These are phyloP conservation scores for Porphyrellus cyaneotinctus DNA, from an alignment of 768 basidiomycete genomes.

Conservation along the genomic window DNA sequence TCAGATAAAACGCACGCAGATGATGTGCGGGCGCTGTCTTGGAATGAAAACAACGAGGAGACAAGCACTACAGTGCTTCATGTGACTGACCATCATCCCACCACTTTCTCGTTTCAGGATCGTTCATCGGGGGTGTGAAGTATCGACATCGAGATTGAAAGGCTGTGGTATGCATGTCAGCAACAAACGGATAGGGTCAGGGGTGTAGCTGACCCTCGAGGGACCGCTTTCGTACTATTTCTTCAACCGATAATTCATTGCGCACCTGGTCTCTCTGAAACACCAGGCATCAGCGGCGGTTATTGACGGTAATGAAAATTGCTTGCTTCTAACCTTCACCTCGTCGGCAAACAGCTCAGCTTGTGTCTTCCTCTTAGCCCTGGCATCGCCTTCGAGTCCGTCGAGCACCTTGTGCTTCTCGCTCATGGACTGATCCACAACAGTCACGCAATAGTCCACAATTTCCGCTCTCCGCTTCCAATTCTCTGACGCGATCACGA, in stretches of 20 bases:
- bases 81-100: conserved; percentile 45
- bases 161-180: conserved; percentile 42
- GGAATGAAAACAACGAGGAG: conserved; percentile 31
- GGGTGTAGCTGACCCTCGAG: conserved; percentile 53
- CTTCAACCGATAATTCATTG: conserved; percentile 70
- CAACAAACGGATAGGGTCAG: conserved; percentile 15
- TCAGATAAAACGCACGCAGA: conserved; percentile 11
- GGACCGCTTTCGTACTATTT: conserved; percentile 65
- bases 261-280: conserved; percentile 66
- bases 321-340: conserved; percentile 54
- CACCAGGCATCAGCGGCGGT: conserved; percentile 25
- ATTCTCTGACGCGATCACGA: conserved; percentile 38
- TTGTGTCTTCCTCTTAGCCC: conserved; percentile 47
- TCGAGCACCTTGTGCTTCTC: conserved; percentile 51
- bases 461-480: conserved; percentile 75
- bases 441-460: conserved; percentile 69
- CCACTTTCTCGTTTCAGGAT: conserved; percentile 52
- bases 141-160: conserved; percentile 78
- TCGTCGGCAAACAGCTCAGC: conserved; percentile 60
- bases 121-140: conserved; percentile 62
- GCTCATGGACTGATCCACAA: conserved; percentile 60
- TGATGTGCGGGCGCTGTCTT: conserved; percentile 10
- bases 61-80: conserved; percentile 31
- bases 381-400: conserved; percentile 40
- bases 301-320: conserved; percentile 28